Percentiles rank a stretch among this genome's conserved stretches.
Evolutionary conservation across 106 monocot genomes (phyloP).

Genomic region (Dendrobium huoshanense): DNA sequence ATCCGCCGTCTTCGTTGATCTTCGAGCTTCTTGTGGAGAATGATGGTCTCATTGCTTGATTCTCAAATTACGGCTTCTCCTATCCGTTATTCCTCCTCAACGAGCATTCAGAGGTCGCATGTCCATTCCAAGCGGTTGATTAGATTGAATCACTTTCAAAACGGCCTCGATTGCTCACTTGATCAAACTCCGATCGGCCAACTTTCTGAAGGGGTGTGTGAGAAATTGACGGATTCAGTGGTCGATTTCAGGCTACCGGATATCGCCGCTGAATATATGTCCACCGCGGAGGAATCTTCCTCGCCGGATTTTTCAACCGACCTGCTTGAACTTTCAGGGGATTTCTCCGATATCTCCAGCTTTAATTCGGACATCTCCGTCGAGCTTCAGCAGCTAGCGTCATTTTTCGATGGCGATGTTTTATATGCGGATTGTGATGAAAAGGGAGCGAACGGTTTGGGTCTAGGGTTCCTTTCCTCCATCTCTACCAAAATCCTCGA

Average conservation of each 20-base stretch:
- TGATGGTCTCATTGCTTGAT: slow-evolving; percentile 25
- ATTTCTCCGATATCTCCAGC: slow-evolving; percentile 42
- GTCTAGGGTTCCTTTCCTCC: background rate
- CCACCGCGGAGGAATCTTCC: background rate
- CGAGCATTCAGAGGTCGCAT: slow-evolving; percentile 13
- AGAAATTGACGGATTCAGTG: slow-evolving; percentile 51
- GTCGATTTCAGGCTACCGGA: slow-evolving; percentile 55
- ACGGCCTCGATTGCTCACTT: background rate
- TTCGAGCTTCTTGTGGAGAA: background rate
- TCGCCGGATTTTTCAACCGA: slow-evolving; percentile 11
- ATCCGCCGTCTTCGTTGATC: background rate
- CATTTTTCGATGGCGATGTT: background rate
- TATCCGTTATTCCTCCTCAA: slow-evolving; percentile 9
- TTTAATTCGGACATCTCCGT: slow-evolving; percentile 53
- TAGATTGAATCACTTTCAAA: slow-evolving; percentile 24
- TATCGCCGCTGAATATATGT: slow-evolving; percentile 16
- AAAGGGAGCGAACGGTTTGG: background rate
- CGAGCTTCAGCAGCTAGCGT: slow-evolving; percentile 29
- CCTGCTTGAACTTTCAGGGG: slow-evolving; percentile 39
- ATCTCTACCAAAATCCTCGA: background rate
- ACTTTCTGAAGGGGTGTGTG: slow-evolving; percentile 9
- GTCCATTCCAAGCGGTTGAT: slow-evolving; percentile 53
- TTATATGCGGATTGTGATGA: background rate
- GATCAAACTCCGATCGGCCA: background rate
- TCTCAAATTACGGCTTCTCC: slow-evolving; percentile 8